Conservation (phyloP, 805 yeast genomes). For the Pichia nakasei region DNA sequence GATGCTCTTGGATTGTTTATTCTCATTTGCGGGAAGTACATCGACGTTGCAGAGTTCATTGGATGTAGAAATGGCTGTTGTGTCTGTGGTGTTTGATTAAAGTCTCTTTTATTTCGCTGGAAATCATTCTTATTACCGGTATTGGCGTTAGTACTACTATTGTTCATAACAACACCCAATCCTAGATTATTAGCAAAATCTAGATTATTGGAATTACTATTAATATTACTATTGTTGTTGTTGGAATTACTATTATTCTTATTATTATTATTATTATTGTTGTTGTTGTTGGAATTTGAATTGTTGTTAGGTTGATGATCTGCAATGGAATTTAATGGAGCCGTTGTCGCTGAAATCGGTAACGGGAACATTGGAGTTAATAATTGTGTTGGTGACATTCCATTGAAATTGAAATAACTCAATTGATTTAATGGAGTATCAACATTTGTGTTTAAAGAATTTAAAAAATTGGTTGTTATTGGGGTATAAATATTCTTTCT, state of each 20-base stretch:
- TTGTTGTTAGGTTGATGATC: neutral
- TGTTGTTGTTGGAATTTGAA: neutral
- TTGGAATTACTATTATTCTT: neutral
- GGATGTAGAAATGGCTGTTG: conserved; percentile 16
- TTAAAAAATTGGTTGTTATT: neutral
- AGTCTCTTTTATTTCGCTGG: neutral
- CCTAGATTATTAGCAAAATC: neutral
- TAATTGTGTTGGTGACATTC: conserved; percentile 26
- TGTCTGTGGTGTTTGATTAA: conserved; percentile 15
- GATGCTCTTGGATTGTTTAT: neutral
- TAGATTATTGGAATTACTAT: conserved; percentile 2
- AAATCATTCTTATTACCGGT: too few species aligned
- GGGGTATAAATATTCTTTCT: conserved; percentile 6
- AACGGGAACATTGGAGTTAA: conserved; percentile 6
- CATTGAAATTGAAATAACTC: conserved; percentile 24
- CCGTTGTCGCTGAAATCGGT: conserved; percentile 2
- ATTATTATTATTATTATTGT: neutral
- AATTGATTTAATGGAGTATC: conserved; percentile 10
- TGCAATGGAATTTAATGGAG: neutral
- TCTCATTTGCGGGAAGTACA: conserved; percentile 7
- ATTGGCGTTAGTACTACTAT: too few species aligned
- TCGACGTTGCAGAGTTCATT: conserved; percentile 13
- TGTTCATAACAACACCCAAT: neutral
- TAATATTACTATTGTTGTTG: neutral
- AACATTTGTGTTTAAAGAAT: neutral